phyloP scores from a whole-genome alignment of 2,329 filamentous ascomycete species.

The Grosmannia clavigera region DNA sequence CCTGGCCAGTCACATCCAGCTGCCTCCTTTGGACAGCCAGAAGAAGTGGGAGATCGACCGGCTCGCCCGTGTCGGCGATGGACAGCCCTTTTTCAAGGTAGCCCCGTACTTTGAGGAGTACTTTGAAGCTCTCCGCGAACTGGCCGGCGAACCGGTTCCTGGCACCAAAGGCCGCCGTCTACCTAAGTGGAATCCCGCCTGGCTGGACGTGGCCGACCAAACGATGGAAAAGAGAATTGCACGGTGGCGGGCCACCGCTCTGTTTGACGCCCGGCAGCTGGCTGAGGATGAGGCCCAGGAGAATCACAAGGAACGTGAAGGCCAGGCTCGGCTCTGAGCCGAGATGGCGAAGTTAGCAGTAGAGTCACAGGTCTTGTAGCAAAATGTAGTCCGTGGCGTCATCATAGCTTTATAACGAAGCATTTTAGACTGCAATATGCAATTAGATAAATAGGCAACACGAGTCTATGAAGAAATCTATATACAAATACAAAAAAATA shows the following conservation, averaged over 20 bases:
- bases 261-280: neutral
- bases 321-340: neutral
- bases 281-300: neutral
- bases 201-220: neutral
- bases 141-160: neutral
- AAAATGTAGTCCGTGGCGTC: too few relatives aligned
- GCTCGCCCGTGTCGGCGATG: neutral
- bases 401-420: too few relatives aligned
- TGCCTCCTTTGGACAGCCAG: conserved; percentile 25
- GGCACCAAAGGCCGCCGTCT: neutral
- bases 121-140: neutral
- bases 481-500: neutral
- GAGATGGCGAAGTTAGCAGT: too few relatives aligned
- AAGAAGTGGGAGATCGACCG: neutral
- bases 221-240: neutral
- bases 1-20: conserved; percentile 32
- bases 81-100: neutral
- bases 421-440: too few relatives aligned
- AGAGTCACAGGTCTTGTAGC: too few relatives aligned
- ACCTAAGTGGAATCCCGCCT: conserved; percentile 16
- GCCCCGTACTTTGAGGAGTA: neutral
- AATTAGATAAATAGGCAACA: neutral
- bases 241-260: neutral
- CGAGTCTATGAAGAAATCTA: too few relatives aligned
- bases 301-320: neutral